Percentiles rank a stretch among this genome's conserved stretches.
These are phyloP conservation scores for Cucumis hystrix DNA, from an alignment of 306 rosid genomes.

Conservation along the genomic window DNA sequence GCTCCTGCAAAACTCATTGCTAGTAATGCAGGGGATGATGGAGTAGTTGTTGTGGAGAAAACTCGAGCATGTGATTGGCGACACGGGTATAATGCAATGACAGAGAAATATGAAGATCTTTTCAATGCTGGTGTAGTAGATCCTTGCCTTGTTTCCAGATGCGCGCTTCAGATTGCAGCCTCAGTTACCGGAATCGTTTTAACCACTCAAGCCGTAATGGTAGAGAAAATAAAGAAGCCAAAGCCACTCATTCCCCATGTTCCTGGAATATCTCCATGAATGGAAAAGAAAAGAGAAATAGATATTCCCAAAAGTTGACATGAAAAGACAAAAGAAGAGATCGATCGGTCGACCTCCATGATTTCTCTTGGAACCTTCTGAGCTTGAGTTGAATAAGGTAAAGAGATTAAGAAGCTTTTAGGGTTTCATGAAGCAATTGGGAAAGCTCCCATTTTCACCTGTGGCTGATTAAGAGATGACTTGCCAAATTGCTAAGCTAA, in stretches of 20 bases:
- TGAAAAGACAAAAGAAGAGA: neutral
- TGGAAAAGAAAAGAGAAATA: neutral
- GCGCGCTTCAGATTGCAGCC: conserved; percentile 86
- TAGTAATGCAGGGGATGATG: conserved; percentile 73
- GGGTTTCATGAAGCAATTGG: neutral
- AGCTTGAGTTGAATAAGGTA: neutral
- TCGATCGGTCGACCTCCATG: neutral
- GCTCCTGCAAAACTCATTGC: conserved; percentile 87
- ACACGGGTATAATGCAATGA: conserved; percentile 81
- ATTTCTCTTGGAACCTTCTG: neutral
- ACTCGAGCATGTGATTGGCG: conserved; percentile 53
- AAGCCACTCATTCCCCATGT: conserved; percentile 45
- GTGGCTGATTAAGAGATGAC: neutral
- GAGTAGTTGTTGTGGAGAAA: conserved; percentile 76
- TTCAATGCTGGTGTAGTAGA: conserved; percentile 65
- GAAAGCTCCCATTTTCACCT: neutral
- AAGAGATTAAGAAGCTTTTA: neutral
- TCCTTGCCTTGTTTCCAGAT: conserved; percentile 81
- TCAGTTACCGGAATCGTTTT: conserved; percentile 71
- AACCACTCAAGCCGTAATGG: conserved; percentile 78
- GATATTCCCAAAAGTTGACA: neutral
- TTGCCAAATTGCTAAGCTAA: neutral
- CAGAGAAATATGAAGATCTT: conserved; percentile 72
- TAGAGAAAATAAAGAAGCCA: conserved; percentile 53
- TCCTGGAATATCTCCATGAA: conserved; percentile 67